Evolutionary conservation across 2,329 filamentous ascomycete genomes (phyloP).

Genomic region (Verticillium dahliae): DNA sequence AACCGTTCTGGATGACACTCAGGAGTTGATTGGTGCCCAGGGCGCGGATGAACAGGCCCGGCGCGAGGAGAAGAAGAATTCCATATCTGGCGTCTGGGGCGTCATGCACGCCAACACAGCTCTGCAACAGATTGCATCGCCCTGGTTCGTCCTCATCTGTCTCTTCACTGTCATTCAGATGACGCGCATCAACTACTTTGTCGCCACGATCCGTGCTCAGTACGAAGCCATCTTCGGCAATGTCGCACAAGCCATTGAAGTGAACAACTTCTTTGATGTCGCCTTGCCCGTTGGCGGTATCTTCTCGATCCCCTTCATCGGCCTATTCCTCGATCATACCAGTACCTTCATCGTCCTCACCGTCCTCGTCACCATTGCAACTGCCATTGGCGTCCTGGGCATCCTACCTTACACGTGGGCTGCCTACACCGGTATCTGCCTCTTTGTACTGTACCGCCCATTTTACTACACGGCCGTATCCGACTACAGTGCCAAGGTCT

Average conservation of each 20-base stretch:
- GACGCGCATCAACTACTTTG: constrained; percentile 87
- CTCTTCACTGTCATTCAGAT: constrained; percentile 73
- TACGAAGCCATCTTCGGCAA: constrained; percentile 70
- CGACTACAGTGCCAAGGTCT: constrained; percentile 86
- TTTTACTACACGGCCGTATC: constrained; percentile 89
- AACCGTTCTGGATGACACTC: constrained; percentile 62
- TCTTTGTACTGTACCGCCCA: constrained; percentile 81
- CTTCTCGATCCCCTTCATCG: constrained; percentile 81
- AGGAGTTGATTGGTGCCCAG: constrained; percentile 61
- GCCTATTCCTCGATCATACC: constrained; percentile 68
- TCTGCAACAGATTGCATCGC: constrained; percentile 65
- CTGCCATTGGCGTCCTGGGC: constrained; percentile 69
- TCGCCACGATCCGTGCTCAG: constrained; percentile 77
- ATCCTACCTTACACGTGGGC: constrained; percentile 63
- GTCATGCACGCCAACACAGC: constrained; percentile 71
- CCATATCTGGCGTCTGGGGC: constrained; percentile 76
- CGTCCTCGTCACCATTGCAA: constrained; percentile 64
- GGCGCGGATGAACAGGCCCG: constrained; percentile 56
- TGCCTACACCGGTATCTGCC: constrained; percentile 66
- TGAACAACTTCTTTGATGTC: constrained; percentile 80
- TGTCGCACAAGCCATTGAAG: constrained; percentile 50
- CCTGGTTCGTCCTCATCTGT: constrained; percentile 81
- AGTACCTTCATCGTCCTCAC: constrained; percentile 66
- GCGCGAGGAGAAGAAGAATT: constrained; percentile 63
- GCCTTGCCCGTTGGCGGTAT: constrained; percentile 77